Conservation (phyloP, 352 stramenopile species). For the Phytophthora crassamura region DNA sequence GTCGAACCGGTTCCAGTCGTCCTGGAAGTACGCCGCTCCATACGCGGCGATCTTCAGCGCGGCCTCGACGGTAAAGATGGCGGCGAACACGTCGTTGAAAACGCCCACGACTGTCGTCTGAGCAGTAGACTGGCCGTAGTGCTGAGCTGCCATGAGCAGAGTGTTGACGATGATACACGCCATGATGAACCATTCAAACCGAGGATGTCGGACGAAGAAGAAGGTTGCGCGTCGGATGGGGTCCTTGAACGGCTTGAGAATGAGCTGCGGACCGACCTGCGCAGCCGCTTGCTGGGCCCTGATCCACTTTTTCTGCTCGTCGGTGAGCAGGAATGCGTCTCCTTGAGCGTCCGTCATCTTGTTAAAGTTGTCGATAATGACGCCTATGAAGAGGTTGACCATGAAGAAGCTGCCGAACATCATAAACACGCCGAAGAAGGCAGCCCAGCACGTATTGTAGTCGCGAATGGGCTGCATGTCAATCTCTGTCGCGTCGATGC, state of each 20-base stretch:
- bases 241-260: constrained; percentile 57
- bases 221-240: constrained; percentile 64
- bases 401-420: constrained; percentile 94
- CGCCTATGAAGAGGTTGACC: constrained; percentile 93
- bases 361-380: constrained; percentile 96
- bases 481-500: constrained; percentile 85
- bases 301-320: constrained; percentile 91
- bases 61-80: constrained; percentile 89
- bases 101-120: constrained; percentile 56
- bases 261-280: constrained; percentile 59
- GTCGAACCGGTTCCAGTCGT: constrained; percentile 91
- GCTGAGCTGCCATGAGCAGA: constrained; percentile 80
- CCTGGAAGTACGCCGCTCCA: constrained; percentile 76
- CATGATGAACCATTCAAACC: constrained; percentile 90
- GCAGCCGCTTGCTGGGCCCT: constrained; percentile 68
- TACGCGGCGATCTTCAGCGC: constrained; percentile 88
- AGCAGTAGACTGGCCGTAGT: constrained; percentile 73
- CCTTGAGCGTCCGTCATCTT: constrained; percentile 80
- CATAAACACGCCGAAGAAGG: constrained; percentile 92
- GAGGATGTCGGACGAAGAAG: constrained; percentile 57
- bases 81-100: constrained; percentile 88
- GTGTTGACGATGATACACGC: constrained; percentile 87
- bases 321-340: constrained; percentile 77
- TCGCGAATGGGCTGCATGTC: constrained; percentile 93
- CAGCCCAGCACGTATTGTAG: constrained; percentile 72